Evolutionary conservation across 2,329 filamentous ascomycete species (phyloP), one percentile per base, ranked within the genome.

Genomic region (Fusarium algeriense): DNA sequence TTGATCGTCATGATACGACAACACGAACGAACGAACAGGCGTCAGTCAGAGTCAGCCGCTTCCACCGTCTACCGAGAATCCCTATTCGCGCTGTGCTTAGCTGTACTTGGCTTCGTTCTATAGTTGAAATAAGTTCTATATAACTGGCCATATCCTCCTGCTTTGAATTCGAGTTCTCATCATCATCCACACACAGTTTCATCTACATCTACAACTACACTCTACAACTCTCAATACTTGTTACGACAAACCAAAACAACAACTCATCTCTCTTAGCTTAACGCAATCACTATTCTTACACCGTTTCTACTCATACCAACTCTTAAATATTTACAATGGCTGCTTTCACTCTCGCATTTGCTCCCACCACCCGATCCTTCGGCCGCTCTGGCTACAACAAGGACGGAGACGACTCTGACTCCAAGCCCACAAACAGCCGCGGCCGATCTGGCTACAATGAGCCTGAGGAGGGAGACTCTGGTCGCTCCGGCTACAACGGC

Each of bases 361-460:
- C 73, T 64, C 73, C 75, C 63, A 55, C 72, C 60, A 64, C 76
- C 66, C 63, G 60, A 60, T 71, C 71, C 60, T 73, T 75, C 66
- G 73, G 74, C 60, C 73, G 76, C 38, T 59, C 60, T 50, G 65
- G 69, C 60, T 71, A 74, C 70, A 73, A 74, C 67, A 73, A 69
- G 54, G 65, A 78, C 60, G 74, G 70, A 41, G 75, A 76, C 78
- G 70, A 76, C 40, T 72, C 70, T n/a, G 69, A 73, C 66, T 70
- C 77, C 64, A 76, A 80, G 75, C 76, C 79, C 76, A 64, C 50
- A 38, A 79, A 81, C 80, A 78, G 76, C 55, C 62, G 70, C n/a
- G 81, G 82, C 74, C 83, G 79, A 77, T 83, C 80, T 59, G 82
- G 83, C 69, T 84, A 85, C 81, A 84, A 84, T 77, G 78, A 80